Evolutionary conservation across 106 monocot species (phyloP).

Genomic region (Alisma plantagoaquatica): DNA sequence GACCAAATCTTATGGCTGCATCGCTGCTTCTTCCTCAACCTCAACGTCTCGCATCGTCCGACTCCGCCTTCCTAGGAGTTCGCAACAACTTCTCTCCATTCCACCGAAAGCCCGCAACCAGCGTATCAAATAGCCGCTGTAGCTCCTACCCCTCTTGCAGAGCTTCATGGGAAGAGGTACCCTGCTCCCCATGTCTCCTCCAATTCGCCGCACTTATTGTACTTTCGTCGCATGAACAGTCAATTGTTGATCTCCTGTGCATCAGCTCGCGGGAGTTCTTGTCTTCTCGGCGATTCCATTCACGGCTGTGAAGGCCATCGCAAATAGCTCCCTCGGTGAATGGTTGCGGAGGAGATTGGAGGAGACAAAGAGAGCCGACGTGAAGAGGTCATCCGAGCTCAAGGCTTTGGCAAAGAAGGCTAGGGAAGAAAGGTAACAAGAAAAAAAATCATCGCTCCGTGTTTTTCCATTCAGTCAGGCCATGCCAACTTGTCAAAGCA

Average conservation of each 20-base stretch:
- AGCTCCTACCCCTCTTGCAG: constrained; percentile 9
- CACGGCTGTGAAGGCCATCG: constrained; percentile 88
- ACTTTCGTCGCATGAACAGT: not conserved
- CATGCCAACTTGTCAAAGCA: too few relatives aligned
- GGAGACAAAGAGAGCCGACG: constrained; percentile 52
- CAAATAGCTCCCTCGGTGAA: constrained; percentile 83
- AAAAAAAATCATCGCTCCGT: too few relatives aligned
- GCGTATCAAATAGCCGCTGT: not conserved
- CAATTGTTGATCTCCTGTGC: not conserved
- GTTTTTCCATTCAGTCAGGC: too few relatives aligned
- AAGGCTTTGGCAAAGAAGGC: constrained; percentile 36
- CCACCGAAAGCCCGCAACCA: not conserved
- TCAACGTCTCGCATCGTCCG: not conserved
- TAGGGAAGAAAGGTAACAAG: constrained; percentile 49
- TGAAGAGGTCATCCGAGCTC: constrained; percentile 31
- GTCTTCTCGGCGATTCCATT: constrained; percentile 93
- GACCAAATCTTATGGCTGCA: too few relatives aligned
- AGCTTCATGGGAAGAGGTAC: constrained; percentile 50
- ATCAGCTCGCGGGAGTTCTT: constrained; percentile 79
- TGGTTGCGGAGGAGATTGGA: constrained; percentile 49
- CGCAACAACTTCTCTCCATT: not conserved
- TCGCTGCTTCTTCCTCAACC: constrained; percentile 2
- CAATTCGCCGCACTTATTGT: not conserved
- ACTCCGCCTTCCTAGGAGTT: constrained; percentile 3
- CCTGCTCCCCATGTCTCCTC: not conserved